Percentiles rank a stretch among this genome's conserved stretches.
Evolutionary conservation across 192 early-diverging fungal genomes (phyloP).

Genomic region (Entomortierella beljakovae): DNA sequence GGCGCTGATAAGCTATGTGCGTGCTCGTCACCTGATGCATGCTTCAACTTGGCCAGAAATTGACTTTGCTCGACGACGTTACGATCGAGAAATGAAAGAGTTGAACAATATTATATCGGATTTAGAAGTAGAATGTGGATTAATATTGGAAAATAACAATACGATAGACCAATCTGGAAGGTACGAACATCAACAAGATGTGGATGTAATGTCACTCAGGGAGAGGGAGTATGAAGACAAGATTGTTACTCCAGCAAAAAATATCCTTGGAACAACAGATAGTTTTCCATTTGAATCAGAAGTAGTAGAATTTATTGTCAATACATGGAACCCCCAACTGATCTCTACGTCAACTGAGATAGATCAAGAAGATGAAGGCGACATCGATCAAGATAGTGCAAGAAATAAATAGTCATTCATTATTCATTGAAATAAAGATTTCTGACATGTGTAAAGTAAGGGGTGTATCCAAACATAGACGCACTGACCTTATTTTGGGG

Average conservation of each 20-base stretch:
- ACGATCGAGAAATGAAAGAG: constrained; percentile 17
- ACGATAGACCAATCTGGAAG: background rate
- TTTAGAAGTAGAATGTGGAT: constrained; percentile 13
- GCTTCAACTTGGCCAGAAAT: constrained; percentile 29
- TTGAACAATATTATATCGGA: background rate
- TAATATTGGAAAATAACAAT: background rate
- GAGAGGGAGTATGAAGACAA: constrained; percentile 21
- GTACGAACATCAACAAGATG: background rate
- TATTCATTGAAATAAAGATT: background rate
- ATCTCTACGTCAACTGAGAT: background rate
- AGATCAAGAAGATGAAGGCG: constrained; percentile 1
- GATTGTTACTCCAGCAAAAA: constrained; percentile 13
- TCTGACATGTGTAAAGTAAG: background rate
- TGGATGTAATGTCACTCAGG: background rate
- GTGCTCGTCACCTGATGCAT: constrained; percentile 37
- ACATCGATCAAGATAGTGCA: constrained; percentile 1
- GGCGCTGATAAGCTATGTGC: constrained; percentile 30
- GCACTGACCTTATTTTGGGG: constrained; percentile 7
- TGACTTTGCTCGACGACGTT: constrained; percentile 25
- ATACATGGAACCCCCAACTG: constrained; percentile 35
- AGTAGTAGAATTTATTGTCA: constrained; percentile 24
- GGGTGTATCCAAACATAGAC: background rate
- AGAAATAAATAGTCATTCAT: constrained; percentile 28
- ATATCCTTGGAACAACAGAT: background rate
- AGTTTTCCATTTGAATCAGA: background rate